Percentiles rank a stretch among this genome's conserved stretches.
Conservation (phyloP, 2,329 filamentous ascomycete genomes). For the Botrytis elliptica region DNA sequence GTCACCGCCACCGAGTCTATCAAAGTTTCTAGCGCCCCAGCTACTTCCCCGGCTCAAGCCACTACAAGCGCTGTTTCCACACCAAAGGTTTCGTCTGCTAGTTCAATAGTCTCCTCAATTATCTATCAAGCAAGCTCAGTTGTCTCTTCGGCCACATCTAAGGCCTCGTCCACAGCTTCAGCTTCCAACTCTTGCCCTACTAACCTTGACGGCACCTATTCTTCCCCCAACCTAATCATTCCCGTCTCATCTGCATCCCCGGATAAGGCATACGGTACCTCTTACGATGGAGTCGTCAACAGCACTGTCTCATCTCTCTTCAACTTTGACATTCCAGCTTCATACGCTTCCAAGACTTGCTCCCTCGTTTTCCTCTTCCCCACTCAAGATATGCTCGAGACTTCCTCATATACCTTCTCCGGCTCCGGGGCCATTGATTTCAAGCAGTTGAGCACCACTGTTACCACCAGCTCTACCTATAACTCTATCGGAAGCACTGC, state of each 20-base stretch:
- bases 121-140: background rate
- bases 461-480: conserved; percentile 51
- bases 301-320: conserved; percentile 57
- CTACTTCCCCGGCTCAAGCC: background rate
- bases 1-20: background rate
- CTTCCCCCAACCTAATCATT: conserved; percentile 63
- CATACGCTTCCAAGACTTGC: conserved; percentile 50
- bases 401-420: conserved; percentile 55
- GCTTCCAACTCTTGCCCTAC: conserved; percentile 20
- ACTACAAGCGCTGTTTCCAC: background rate
- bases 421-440: conserved; percentile 55
- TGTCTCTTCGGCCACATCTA: background rate
- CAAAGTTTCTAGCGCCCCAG: background rate
- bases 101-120: background rate
- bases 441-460: conserved; percentile 46
- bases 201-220: conserved; percentile 42
- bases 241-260: conserved; percentile 56
- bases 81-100: background rate
- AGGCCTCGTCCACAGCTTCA: background rate
- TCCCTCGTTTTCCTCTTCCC: conserved; percentile 66
- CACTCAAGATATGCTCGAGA: conserved; percentile 53
- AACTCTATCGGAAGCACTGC: conserved; percentile 50
- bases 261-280: conserved; percentile 51
- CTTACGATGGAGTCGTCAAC: conserved; percentile 56
- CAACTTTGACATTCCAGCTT: conserved; percentile 64